Evolutionary conservation across 176 grass and related monocot species (phyloP), one percentile per base, ranked within the genome.

Genomic region (Urochloa ruziziensis): DNA sequence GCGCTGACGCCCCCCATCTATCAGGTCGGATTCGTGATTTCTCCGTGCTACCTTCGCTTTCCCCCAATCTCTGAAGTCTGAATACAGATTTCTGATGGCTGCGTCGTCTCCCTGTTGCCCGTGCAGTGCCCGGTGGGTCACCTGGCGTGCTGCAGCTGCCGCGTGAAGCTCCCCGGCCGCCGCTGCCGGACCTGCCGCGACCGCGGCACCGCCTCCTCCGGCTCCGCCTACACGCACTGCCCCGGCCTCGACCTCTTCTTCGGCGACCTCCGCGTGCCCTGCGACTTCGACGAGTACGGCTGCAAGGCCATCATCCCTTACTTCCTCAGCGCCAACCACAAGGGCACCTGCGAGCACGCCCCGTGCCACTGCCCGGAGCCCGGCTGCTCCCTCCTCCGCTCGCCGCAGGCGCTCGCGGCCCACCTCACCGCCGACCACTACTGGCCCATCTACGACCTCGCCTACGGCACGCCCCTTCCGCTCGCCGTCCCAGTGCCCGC

Each of bases 291-390:
- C 9, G 24, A 19, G 10, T 58, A 70, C 33, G 78, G 77, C 12
- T 53, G 78, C 78, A 0, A 4, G 1, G 3, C 30, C 44, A 25
- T 37, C 62, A 21, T 54, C 78, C 0, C 62, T 47, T 80, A 80
- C 78, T 51, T 54, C 62, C 46, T 53, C 7, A 11, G 23, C 24
- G 65, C 65, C 10, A 0, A 2, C 65, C 65, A 81, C 79, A 7
- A 18, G 34, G 18, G 10, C 65, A 12, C 65, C 9, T 81, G 79
- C 79, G 34, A 53, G n/a, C 35, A 81, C 79, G 64, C 64, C 29
- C 49, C 33, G n/a, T 81, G 79, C 64, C 37, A 27, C 64, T 81
- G 79, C 79, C 51, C 24, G 65, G 64, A 81, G 65, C 49, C 49
- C 24, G 65, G 79, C 34, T 70, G 65, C 79, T 1, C 6, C 16